phyloP scores from a whole-genome alignment of 108 stramenopile genomes.

The Cyclotella kingstonii region DNA sequence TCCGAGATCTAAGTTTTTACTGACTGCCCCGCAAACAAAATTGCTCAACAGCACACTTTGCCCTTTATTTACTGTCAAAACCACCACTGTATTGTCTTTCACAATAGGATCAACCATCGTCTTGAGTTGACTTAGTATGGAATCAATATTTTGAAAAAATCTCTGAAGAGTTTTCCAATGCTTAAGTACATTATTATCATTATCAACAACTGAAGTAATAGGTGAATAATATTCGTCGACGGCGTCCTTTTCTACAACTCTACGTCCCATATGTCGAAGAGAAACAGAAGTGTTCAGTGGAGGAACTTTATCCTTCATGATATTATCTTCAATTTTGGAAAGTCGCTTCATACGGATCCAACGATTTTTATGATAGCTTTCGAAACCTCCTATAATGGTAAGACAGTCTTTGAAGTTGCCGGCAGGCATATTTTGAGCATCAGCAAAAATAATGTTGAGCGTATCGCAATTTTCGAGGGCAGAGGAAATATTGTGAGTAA shows the following conservation, averaged over 20 bases:
- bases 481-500: conserved; percentile 1
- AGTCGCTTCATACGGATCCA: conserved; percentile 14
- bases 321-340: conserved; percentile 1
- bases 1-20: conserved; percentile 41
- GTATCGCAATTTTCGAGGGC: conserved; percentile 41
- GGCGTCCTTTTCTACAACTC: conserved; percentile 10
- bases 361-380: conserved; percentile 40
- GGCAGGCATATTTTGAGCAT: conserved; percentile 1
- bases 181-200: conserved; percentile 11
- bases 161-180: conserved; percentile 31
- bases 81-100: conserved; percentile 59
- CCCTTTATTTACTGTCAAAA: conserved; percentile 79
- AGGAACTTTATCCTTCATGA: not conserved
- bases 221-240: conserved; percentile 27
- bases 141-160: conserved; percentile 42
- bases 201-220: not conserved
- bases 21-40: conserved; percentile 68
- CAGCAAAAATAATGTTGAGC: conserved; percentile 36
- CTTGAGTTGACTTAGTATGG: conserved; percentile 23
- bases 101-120: conserved; percentile 6
- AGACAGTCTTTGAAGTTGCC: conserved; percentile 2
- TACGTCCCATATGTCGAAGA: conserved; percentile 25
- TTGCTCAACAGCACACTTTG: conserved; percentile 75
- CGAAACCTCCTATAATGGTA: conserved; percentile 14
- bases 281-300: conserved; percentile 5